Base-by-base conservation (phyloP, 2,329 filamentous ascomycete species). In the Madurella mycetomatis region DNA sequence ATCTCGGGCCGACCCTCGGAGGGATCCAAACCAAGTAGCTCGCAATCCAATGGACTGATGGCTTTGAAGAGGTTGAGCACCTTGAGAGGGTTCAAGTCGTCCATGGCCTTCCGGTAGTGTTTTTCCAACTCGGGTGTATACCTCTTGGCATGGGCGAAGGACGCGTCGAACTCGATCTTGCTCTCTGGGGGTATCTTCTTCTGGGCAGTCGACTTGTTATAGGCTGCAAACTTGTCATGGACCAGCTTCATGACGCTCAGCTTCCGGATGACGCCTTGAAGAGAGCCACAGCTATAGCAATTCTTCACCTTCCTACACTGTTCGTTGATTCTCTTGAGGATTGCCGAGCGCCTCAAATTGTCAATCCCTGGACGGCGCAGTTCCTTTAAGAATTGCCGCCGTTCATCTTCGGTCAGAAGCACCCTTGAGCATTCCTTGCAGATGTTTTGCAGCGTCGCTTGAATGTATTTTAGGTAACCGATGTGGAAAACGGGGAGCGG, bases 401-500 rank as follows among this genome's bases (percentile, higher is more conserved):
- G 84, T 64, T 95, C 90, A 17, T 82, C 76, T 67, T 96, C 91
- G 39, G 87, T 84, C 19, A 99, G 80, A 52, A 99, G 74, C 7
- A 97, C 87, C 58, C 82, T 82, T 19, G 90, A 89, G 69, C 94
- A 99, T 67, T 92, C 85, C 76, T 96, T 99, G 84, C 94, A 99
- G 61, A 99, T 95, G 66, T 94, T 88, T 69, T 97, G 92, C 19
- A 99, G 79, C 53, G 96, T 92, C 43, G 86, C 86, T 67, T 95
- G 92, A 60, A 94, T 90, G 69, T 95, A 91, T 69, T 91, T 94
- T 64, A 99, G 82, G 69, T 96, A 99, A 39, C 94, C 94, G 61
- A 97, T 91, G 68, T 99, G 94, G 67, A 97, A 97, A 42, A 88
- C 90, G 4, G 94, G 94, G 49, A 99, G 77, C 1, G 92, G 90